phyloP scores from a whole-genome alignment of 1,284 basidiomycete genomes.

The Phaffia rhodozyma region DNA sequence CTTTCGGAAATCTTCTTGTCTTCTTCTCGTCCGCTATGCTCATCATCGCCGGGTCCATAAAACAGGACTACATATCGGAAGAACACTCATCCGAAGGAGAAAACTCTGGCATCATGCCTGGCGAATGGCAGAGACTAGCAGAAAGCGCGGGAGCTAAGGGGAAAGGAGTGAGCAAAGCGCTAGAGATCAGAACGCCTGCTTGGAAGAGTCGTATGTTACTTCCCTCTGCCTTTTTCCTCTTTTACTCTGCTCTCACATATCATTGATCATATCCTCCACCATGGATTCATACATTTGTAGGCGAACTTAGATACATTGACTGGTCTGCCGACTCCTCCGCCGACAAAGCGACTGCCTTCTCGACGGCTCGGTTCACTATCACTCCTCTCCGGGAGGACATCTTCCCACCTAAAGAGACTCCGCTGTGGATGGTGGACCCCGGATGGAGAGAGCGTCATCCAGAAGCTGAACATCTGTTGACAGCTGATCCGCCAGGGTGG shows the following conservation, averaged over 20 bases:
- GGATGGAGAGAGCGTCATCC: background rate
- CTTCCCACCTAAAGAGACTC: background rate
- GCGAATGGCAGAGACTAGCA: background rate
- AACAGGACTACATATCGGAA: background rate
- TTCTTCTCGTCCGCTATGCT: too few species aligned
- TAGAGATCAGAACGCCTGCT: background rate
- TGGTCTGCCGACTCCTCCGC: background rate
- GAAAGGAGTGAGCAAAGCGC: background rate
- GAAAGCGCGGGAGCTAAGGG: background rate
- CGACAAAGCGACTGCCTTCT: background rate
- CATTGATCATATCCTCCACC: background rate
- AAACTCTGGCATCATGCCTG: background rate
- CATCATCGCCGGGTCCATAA: too few species aligned
- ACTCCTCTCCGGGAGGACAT: background rate
- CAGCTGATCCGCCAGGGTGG: background rate
- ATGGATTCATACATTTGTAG: background rate
- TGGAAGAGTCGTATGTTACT: slow-evolving; percentile 1
- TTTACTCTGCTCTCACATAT: background rate
- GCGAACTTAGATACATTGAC: background rate
- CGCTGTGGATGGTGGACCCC: background rate
- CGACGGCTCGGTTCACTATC: background rate
- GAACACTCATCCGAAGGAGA: background rate
- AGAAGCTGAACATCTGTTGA: background rate
- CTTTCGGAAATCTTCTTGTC: too few species aligned
- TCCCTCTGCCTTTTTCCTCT: background rate